phyloP scores from a whole-genome alignment of 495 filamentous ascomycete genomes.

The Neurospora pannonica region DNA sequence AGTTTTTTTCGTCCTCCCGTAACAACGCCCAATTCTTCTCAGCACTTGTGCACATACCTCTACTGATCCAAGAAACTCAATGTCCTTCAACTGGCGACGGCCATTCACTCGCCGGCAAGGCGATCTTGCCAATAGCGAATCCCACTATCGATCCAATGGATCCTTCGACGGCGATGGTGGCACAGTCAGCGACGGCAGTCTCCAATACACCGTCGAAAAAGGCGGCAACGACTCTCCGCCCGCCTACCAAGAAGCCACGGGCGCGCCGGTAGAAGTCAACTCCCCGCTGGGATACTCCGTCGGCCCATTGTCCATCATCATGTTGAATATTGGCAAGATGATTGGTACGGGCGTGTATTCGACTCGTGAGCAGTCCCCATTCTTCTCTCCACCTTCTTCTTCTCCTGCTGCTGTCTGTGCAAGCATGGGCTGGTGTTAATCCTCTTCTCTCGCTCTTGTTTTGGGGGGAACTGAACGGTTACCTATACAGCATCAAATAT shows the following conservation, averaged over 20 bases:
- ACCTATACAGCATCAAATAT: constrained; percentile 45
- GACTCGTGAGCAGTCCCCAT: constrained; percentile 37
- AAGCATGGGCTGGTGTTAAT: background rate
- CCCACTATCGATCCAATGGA: background rate
- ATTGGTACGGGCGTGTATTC: constrained; percentile 59
- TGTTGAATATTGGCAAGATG: constrained; percentile 57
- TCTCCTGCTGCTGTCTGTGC: background rate
- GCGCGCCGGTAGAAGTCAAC: constrained; percentile 50
- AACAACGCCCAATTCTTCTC: background rate
- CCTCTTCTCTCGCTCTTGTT: background rate
- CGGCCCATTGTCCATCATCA: constrained; percentile 44
- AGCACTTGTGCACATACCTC: background rate
- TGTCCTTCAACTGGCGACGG: constrained; percentile 19
- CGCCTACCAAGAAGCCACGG: constrained; percentile 53
- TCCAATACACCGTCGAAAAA: constrained; percentile 41
- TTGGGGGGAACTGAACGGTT: background rate
- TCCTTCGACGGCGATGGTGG: background rate
- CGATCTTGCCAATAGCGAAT: background rate
- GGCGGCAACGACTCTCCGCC: constrained; percentile 46
- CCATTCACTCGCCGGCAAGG: constrained; percentile 11
- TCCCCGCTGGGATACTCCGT: constrained; percentile 55
- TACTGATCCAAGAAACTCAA: background rate
- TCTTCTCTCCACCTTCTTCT: background rate
- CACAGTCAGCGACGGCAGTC: constrained; percentile 31
- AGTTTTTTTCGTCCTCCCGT: background rate